Conservation (phyloP, 2,329 filamentous ascomycete genomes). For the Penicillium sp. region DNA sequence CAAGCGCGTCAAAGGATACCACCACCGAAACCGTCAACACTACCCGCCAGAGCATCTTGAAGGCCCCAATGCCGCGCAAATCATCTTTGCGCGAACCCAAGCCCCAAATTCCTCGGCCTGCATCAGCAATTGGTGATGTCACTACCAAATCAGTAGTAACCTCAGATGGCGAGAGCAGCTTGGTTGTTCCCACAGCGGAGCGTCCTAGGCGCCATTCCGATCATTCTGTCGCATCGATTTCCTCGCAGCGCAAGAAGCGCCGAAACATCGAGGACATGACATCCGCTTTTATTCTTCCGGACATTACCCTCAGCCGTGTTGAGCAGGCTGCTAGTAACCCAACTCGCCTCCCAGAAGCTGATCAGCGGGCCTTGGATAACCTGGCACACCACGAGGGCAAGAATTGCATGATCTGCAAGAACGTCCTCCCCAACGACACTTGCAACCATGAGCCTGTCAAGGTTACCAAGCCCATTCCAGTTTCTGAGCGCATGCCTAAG, state of each 20-base stretch:
- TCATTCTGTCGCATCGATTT: slow-evolving; percentile 51
- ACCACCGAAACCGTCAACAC: slow-evolving; percentile 43
- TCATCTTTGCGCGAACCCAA: slow-evolving; percentile 57
- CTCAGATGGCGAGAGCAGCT: slow-evolving; percentile 31
- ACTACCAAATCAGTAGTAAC: slow-evolving; percentile 33
- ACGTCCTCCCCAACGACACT: slow-evolving; percentile 36
- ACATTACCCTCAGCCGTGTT: slow-evolving; percentile 56
- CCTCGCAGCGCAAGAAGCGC: slow-evolving; percentile 50
- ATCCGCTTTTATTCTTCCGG: slow-evolving; percentile 64
- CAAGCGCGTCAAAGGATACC: slow-evolving; percentile 29
- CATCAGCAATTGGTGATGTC: slow-evolving; percentile 37
- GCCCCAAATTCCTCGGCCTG: slow-evolving; percentile 32
- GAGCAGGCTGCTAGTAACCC: slow-evolving; percentile 30
- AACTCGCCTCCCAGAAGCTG: slow-evolving; percentile 38
- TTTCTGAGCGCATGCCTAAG: slow-evolving; percentile 50
- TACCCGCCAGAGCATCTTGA: slow-evolving; percentile 40
- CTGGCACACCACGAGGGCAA: slow-evolving; percentile 52
- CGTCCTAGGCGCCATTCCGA: slow-evolving; percentile 44
- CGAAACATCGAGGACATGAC: slow-evolving; percentile 58
- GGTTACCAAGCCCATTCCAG: slow-evolving; percentile 53
- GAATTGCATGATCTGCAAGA: slow-evolving; percentile 60
- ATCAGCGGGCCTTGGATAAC: slow-evolving; percentile 43
- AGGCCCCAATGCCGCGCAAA: slow-evolving; percentile 48
- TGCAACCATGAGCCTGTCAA: slow-evolving; percentile 40
- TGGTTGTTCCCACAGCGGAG: slow-evolving; percentile 27